phyloP scores from a whole-genome alignment of 805 yeast genomes.

The Millerozyma miso region DNA sequence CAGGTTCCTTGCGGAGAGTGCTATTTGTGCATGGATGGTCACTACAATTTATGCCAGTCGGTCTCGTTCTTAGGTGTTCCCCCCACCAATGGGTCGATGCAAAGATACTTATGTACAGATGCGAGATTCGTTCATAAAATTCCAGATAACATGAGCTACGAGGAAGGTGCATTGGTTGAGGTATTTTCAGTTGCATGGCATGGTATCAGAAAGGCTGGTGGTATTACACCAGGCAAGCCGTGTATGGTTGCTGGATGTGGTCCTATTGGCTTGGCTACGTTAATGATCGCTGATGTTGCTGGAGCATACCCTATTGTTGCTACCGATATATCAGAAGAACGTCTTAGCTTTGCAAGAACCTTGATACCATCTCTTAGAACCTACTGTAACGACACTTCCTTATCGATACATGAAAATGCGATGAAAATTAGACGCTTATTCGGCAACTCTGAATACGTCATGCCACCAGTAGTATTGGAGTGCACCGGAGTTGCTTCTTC shows the following conservation, averaged over 20 bases:
- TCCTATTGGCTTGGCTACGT: slow-evolving; percentile 22
- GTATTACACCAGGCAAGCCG: slow-evolving; percentile 12
- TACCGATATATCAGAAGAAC: slow-evolving; percentile 20
- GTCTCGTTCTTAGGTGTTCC: slow-evolving; percentile 20
- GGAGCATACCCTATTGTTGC: slow-evolving; percentile 20
- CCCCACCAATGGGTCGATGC: slow-evolving; percentile 12
- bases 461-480: slow-evolving; percentile 20
- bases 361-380: slow-evolving; percentile 41
- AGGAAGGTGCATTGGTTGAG: slow-evolving; percentile 24
- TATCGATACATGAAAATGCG: slow-evolving; percentile 35
- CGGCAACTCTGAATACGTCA: slow-evolving; percentile 26
- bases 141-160: slow-evolving; percentile 19
- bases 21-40: slow-evolving; percentile 17
- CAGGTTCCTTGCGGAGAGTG: slow-evolving; percentile 46
- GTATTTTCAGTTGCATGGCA: slow-evolving; percentile 23
- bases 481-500: slow-evolving; percentile 19
- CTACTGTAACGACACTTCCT: slow-evolving; percentile 34
- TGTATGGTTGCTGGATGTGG: slow-evolving; percentile 24
- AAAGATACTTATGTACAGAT: slow-evolving; percentile 12
- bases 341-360: slow-evolving; percentile 18
- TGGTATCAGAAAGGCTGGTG: slow-evolving; percentile 16
- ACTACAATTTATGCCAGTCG: slow-evolving; percentile 15
- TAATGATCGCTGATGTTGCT: slow-evolving; percentile 16
- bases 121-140: slow-evolving; percentile 15
- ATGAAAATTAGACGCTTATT: slow-evolving; percentile 28